A percentile compares a stretch with the other conserved stretches of the same genome.
Evolutionary conservation across 495 filamentous ascomycete species (phyloP).

Genomic region (Neurospora sublineolata): DNA sequence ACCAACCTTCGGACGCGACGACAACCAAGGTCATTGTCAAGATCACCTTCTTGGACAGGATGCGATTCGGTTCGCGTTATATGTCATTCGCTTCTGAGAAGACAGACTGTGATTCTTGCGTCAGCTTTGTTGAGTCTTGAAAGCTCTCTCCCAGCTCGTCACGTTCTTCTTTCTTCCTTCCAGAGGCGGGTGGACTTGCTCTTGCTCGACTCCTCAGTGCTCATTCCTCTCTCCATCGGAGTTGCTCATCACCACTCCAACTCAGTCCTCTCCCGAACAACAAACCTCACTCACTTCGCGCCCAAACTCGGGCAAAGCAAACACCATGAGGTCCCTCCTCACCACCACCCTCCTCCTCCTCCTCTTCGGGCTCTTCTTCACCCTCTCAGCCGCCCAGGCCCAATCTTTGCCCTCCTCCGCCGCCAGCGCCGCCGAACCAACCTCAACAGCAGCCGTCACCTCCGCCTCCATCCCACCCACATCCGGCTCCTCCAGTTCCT

Average conservation of each 20-base stretch:
- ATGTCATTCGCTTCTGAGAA: too few relatives aligned
- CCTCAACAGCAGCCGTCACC: slow-evolving; percentile 1
- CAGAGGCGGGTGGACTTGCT: neutral
- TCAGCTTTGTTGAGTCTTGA: neutral
- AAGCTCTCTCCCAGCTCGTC: neutral
- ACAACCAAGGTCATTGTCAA: too few relatives aligned
- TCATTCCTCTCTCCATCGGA: too few relatives aligned
- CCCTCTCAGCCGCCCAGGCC: neutral
- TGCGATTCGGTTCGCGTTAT: neutral
- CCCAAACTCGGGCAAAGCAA: neutral
- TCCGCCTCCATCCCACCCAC: slow-evolving; percentile 1
- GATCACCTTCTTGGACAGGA: neutral
- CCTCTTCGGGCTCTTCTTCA: neutral
- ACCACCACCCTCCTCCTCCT: neutral
- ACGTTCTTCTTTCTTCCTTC: too few relatives aligned
- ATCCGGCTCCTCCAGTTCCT: neutral
- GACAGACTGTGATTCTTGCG: neutral
- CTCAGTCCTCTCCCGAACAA: neutral
- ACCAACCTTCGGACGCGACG: neutral
- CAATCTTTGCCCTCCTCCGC: slow-evolving; percentile 1
- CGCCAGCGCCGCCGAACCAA: slow-evolving; percentile 4
- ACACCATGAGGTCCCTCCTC: neutral
- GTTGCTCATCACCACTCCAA: neutral
- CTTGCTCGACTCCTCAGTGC: neutral
- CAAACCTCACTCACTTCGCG: neutral